Base-by-base conservation (phyloP, 176 grass and related monocot species). In the Melocanna baccifera region DNA sequence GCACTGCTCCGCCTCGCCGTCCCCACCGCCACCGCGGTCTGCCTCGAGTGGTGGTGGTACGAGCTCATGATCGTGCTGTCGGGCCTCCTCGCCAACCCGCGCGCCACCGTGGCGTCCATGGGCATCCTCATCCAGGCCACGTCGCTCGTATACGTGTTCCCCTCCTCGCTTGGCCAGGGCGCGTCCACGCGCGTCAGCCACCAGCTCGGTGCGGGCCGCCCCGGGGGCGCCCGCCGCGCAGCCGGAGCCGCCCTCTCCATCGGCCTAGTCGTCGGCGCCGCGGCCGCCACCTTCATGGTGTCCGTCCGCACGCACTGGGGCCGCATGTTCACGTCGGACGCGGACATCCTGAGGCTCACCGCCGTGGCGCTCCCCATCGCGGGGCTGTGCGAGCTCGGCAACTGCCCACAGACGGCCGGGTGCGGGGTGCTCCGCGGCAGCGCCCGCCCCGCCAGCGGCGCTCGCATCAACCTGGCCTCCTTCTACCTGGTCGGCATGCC, bases 31-130 rank as follows among this genome's bases (percentile, higher is more conserved):
- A 87, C 79, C 11, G 94, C 97, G 9, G 97, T 99, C 0, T 99
- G 97, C 84, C 86, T 99, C 43, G 97, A 99, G 66, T 99, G 97
- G 97, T 99, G 97, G 97, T 99, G 97, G 97, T 99, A 99, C 80
- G 97, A 99, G 81, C 80, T 99, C 80, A 99, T 99, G 93, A 99
- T 99, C 73, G 88, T 99, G 85, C 88, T 96, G 14, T 96, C 93
- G 45, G 97, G 97, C 3, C 90, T 99, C 64, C 91, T 99, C 3
- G 59, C 81, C 62, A 90, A 96, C 70, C 97, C 93, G 70, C 90
- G 77, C 65, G 91, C 93, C 29, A 86, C 97, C 42, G 93, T 99
- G 29, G 93, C 97, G 11, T 96, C 97, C 65, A 99, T 99, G 97
- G 97, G 97, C 23, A 88, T 99, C n/a, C 90, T 99, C 67, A 99